Percentiles rank a stretch among this genome's conserved stretches.
phyloP scores from a whole-genome alignment of 257 asterid species.

The Nicotiana noctiflora region DNA sequence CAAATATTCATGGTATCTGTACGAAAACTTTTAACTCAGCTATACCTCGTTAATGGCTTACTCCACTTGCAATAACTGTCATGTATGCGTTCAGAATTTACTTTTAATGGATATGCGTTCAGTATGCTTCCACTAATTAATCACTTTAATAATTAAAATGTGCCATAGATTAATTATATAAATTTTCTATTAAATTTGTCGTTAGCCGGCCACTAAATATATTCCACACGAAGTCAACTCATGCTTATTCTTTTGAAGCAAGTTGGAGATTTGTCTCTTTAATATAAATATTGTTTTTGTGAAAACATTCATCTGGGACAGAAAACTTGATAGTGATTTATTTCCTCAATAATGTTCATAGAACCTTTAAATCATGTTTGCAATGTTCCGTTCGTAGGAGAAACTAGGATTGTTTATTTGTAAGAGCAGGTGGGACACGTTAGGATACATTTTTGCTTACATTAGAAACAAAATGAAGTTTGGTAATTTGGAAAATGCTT shows the following conservation, averaged over 20 bases:
- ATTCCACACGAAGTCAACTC: not conserved
- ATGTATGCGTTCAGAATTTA: too few species aligned
- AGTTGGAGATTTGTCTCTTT: not conserved
- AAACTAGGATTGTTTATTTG: not conserved
- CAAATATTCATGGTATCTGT: not conserved
- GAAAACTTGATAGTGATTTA: not conserved
- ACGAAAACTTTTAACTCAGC: not conserved
- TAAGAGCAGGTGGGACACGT: not conserved
- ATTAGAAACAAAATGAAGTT: not conserved
- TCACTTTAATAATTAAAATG: not conserved
- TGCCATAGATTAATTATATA: not conserved
- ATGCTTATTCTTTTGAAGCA: not conserved
- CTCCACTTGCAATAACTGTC: not conserved
- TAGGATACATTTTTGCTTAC: not conserved
- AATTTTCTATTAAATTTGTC: too few species aligned
- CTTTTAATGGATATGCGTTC: not conserved
- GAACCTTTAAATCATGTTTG: not conserved
- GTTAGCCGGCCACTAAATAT: not conserved
- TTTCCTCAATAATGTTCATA: not conserved
- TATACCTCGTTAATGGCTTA: not conserved
- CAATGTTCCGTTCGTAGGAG: not conserved
- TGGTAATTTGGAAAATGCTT: not conserved
- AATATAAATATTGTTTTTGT: not conserved
- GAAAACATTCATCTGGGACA: not conserved
- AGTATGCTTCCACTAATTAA: not conserved